Evolutionary conservation across 805 yeast species (phyloP), one percentile per base, ranked within the genome.

Genomic region (Candida peoriensis): DNA sequence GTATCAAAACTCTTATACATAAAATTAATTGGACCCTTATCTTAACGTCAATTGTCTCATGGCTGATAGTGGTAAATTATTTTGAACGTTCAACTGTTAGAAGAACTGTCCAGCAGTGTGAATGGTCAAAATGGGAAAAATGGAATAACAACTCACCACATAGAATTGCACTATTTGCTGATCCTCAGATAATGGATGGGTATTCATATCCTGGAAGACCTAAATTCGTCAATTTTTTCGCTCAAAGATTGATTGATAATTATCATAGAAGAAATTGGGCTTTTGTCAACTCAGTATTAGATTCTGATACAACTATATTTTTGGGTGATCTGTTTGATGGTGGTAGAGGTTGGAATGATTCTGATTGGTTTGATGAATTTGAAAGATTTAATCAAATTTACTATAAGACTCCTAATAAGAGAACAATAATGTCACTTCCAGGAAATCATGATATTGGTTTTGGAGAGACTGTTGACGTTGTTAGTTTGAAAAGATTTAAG

Each of bases 381-480:
- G 50, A 57, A 15, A 63, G 98, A 34, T 93, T 83, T 57, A 70
- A 75, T 43, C 43, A 55, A 2, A 73, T 93, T 4, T 90, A 84
- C 57, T 80, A 82, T 6, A 61, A 64, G 39, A 67, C 67, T 37
- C 61, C 69, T n/a, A 60, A 66, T 35, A 63, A 73, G 33, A 54
- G 55, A 28, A 64, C 69, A 3, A 46, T 66, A 14, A 55, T 63
- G 64, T 61, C 68, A n/a, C 47, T 73, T 21, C 96, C 96, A 0
- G 99, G 98, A 2, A 93, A 93, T 54, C 99, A 93, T 56, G 99
- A 93, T 55, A 86, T 94, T 44, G 99, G 99, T 0, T 90, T 82
- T 60, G 96, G 93, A 20, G 74, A 78, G 39, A 76, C 78, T 0
- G 76, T 93, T 12, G 66, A 76, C 13, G 66, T 69, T 18, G 58